A percentile compares a stretch with the other conserved stretches of the same genome.
These are phyloP conservation scores for Didymella sp. DNA, from an alignment of 2,329 filamentous ascomycete species.

Conservation along the genomic window DNA sequence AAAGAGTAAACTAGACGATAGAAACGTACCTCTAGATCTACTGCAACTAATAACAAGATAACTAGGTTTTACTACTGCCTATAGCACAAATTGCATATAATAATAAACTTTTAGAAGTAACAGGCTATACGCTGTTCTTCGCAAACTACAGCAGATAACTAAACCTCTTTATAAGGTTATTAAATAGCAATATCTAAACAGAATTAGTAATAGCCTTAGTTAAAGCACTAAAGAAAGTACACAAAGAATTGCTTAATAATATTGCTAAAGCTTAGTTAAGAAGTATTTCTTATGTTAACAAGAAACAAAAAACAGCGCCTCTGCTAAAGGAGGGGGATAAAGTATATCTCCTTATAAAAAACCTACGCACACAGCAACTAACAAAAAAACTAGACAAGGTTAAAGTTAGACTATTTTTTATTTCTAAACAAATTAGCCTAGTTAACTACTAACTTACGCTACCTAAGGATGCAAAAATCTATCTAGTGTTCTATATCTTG, in stretches of 20 bases:
- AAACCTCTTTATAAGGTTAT: not conserved
- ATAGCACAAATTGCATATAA: no score
- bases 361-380: not conserved
- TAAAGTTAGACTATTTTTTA: not conserved
- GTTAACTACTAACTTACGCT: no score
- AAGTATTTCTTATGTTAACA: not conserved
- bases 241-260: constrained; percentile 1
- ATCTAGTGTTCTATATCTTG: no score
- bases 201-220: constrained; percentile 2
- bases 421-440: no score
- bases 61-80: no score
- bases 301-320: constrained; percentile 1
- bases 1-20: no score
- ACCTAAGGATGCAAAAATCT: no score
- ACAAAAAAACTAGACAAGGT: constrained; percentile 4
- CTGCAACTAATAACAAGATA: no score
- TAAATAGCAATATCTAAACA: no score
- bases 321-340: not conserved
- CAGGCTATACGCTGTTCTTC: not conserved
- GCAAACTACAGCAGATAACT: not conserved
- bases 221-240: not conserved
- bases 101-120: no score
- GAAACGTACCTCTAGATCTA: no score
- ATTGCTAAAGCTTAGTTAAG: constrained; percentile 4
- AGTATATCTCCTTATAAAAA: not conserved